These are phyloP conservation scores for Entrophospora sp. DNA, from an alignment of 192 early-diverging fungal genomes.

Conservation along the genomic window DNA sequence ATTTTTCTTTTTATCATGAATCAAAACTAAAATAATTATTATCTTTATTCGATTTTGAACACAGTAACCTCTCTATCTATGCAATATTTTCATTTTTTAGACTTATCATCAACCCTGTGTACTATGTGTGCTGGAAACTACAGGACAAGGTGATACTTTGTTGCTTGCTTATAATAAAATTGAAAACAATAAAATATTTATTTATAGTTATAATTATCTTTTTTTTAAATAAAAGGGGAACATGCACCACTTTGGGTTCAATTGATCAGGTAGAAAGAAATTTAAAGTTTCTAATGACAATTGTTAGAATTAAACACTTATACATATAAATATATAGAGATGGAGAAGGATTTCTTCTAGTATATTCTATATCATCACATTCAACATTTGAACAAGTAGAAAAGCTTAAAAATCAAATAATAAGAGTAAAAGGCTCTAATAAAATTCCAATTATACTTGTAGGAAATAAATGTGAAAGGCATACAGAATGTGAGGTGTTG, in stretches of 20 bases:
- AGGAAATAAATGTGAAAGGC: slow-evolving; percentile 91
- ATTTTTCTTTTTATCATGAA: not conserved
- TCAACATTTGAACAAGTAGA: slow-evolving; percentile 85
- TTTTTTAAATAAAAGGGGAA: slow-evolving; percentile 41
- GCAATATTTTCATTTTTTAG: slow-evolving; percentile 47
- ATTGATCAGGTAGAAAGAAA: slow-evolving; percentile 58
- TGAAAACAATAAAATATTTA: not conserved
- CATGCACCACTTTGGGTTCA: slow-evolving; percentile 71
- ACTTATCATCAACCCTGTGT: slow-evolving; percentile 96
- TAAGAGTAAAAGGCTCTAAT: slow-evolving; percentile 84
- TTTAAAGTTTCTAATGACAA: not conserved
- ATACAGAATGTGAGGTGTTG: slow-evolving; percentile 75
- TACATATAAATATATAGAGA: slow-evolving; percentile 21
- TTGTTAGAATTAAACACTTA: not conserved
- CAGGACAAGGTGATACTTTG: slow-evolving; percentile 53
- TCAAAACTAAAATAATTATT: not conserved
- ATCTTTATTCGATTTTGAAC: not conserved
- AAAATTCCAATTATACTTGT: slow-evolving; percentile 82
- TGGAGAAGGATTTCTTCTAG: slow-evolving; percentile 85
- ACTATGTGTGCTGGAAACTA: slow-evolving; percentile 94
- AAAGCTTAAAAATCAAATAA: slow-evolving; percentile 78
- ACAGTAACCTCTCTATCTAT: not conserved
- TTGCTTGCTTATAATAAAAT: not conserved
- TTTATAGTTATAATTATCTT: not conserved
- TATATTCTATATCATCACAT: slow-evolving; percentile 84